Percentiles rank a stretch among this genome's conserved stretches.
phyloP scores from a whole-genome alignment of 2,329 filamentous ascomycete genomes.

The Thielaviopsis populi region DNA sequence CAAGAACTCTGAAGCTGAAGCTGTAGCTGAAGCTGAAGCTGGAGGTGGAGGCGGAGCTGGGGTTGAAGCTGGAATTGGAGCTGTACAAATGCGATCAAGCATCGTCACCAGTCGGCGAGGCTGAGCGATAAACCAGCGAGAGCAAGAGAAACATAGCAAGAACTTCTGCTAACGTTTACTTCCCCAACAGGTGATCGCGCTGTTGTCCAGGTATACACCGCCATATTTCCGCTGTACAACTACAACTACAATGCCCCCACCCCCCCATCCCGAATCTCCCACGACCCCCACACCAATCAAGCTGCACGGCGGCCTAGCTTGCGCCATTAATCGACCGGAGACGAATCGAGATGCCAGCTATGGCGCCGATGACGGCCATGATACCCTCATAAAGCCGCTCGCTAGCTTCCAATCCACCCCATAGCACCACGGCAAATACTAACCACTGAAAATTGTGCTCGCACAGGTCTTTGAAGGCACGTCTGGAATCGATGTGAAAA shows the following conservation, averaged over 20 bases:
- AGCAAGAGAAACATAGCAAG: slow-evolving; percentile 17
- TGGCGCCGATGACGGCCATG: not conserved
- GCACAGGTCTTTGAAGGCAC: slow-evolving; percentile 94
- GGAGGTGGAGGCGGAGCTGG: not conserved
- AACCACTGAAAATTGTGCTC: not conserved
- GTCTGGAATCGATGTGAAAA: slow-evolving; percentile 95
- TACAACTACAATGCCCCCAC: slow-evolving; percentile 13
- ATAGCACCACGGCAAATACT: not conserved
- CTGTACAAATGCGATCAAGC: not conserved
- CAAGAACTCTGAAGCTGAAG: not conserved
- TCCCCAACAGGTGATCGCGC: slow-evolving; percentile 60
- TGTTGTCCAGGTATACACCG: slow-evolving; percentile 64
- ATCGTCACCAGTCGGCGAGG: not conserved
- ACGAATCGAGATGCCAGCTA: not conserved
- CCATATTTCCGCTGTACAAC: not conserved
- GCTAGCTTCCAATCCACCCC: not conserved
- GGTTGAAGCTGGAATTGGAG: not conserved
- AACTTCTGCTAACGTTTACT: slow-evolving; percentile 16
- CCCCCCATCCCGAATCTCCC: not conserved
- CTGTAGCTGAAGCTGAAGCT: slow-evolving; percentile 13
- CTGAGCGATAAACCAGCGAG: not conserved
- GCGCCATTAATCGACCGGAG: not conserved
- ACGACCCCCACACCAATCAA: not conserved
- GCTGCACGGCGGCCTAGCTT: not conserved
- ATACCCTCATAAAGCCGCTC: not conserved